Percentiles rank a stretch among this genome's conserved stretches.
Conservation (phyloP, 495 filamentous ascomycete species). For the Pseudevernia furfuracea region DNA sequence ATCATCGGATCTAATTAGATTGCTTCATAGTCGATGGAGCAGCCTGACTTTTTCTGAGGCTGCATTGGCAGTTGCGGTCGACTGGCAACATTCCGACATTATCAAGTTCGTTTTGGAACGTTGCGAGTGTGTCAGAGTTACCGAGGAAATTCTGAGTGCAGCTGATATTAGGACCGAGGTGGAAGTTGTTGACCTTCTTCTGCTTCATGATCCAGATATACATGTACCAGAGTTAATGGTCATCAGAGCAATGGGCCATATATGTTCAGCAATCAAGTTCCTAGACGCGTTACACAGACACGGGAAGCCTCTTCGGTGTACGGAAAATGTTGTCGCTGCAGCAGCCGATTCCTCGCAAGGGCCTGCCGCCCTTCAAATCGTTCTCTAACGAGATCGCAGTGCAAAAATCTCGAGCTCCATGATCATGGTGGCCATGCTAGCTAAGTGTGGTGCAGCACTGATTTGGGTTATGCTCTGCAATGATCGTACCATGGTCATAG, state of each 20-base stretch:
- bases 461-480: not conserved
- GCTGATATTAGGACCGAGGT: not conserved
- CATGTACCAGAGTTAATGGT: not conserved
- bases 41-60: not conserved
- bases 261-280: not conserved
- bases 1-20: not conserved
- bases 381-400: not conserved
- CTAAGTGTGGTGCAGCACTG: not conserved
- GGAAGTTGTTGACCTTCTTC: not conserved
- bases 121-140: not conserved
- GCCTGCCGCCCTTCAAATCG: not conserved
- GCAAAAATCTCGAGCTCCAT: not conserved
- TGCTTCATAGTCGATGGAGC: not conserved
- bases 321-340: not conserved
- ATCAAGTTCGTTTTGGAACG: not conserved
- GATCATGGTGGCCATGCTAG: not conserved
- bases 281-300: not conserved
- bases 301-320: not conserved
- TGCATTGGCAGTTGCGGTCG: not conserved
- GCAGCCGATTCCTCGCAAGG: not conserved
- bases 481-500: not conserved
- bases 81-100: not conserved
- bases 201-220: not conserved
- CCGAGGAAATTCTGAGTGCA: not conserved
- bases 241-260: not conserved